Percentiles rank a stretch among this genome's conserved stretches.
Conservation (phyloP, 495 filamentous ascomycete genomes). For the Hypoxylon crocopeplum region DNA sequence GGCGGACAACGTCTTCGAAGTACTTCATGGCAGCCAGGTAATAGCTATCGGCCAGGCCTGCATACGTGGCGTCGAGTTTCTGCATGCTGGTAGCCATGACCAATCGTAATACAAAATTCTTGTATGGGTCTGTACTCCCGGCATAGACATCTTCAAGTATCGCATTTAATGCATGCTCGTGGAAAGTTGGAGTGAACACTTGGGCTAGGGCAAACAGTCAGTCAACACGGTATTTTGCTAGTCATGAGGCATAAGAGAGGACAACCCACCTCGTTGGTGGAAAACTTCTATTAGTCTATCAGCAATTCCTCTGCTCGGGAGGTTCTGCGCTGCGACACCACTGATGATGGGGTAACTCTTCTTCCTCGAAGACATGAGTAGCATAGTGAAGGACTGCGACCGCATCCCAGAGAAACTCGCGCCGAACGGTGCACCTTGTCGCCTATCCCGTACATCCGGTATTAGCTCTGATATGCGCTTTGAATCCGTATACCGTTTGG, state of each 20-base stretch:
- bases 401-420: constrained; percentile 24
- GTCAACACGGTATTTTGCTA: not conserved
- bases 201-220: constrained; percentile 65
- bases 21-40: constrained; percentile 85
- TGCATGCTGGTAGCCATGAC: constrained; percentile 93
- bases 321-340: constrained; percentile 68
- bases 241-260: not conserved
- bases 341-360: constrained; percentile 79
- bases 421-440: constrained; percentile 26
- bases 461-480: constrained; percentile 88
- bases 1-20: constrained; percentile 76
- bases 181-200: constrained; percentile 81
- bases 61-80: constrained; percentile 78
- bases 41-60: constrained; percentile 87
- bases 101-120: constrained; percentile 86
- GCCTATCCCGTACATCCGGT: constrained; percentile 62
- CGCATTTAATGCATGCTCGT: constrained; percentile 78
- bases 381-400: constrained; percentile 50
- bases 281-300: constrained; percentile 81
- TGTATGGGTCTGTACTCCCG: constrained; percentile 75
- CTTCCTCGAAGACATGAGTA: constrained; percentile 44
- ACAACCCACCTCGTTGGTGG: constrained; percentile 74
- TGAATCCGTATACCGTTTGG: constrained; percentile 83
- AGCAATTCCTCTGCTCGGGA: constrained; percentile 71
- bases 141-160: constrained; percentile 81